Conservation (phyloP, 441 rosid species). For the Populus hybrid region DNA sequence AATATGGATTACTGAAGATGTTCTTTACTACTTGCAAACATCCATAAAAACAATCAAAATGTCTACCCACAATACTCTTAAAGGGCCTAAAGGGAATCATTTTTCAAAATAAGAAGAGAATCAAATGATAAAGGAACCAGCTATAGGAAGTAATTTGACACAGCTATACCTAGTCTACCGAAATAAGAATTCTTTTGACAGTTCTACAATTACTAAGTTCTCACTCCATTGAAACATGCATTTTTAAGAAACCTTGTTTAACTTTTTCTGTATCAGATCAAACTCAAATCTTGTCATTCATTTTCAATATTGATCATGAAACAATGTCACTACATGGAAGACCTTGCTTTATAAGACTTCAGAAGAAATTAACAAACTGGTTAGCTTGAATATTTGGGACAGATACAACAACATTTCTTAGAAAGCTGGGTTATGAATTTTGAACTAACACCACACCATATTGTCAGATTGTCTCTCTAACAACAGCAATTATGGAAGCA, state of each 20-base stretch:
- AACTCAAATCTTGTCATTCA: neutral
- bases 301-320: neutral
- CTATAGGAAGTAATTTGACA: neutral
- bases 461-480: neutral
- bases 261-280: neutral
- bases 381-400: neutral
- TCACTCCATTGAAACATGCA: neutral
- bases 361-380: neutral
- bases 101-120: neutral
- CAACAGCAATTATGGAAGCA: neutral
- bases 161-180: neutral
- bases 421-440: neutral
- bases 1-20: neutral
- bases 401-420: neutral
- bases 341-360: neutral
- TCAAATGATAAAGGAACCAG: neutral
- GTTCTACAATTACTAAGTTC: neutral
- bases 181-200: neutral
- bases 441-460: neutral
- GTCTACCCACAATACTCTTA: neutral
- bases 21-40: neutral
- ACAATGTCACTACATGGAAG: neutral
- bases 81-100: neutral
- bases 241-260: neutral
- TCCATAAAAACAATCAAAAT: neutral